Evolutionary conservation across 1,284 basidiomycete genomes (phyloP), one percentile per base, ranked within the genome.

Genomic region (Moniliophthora roreri): DNA sequence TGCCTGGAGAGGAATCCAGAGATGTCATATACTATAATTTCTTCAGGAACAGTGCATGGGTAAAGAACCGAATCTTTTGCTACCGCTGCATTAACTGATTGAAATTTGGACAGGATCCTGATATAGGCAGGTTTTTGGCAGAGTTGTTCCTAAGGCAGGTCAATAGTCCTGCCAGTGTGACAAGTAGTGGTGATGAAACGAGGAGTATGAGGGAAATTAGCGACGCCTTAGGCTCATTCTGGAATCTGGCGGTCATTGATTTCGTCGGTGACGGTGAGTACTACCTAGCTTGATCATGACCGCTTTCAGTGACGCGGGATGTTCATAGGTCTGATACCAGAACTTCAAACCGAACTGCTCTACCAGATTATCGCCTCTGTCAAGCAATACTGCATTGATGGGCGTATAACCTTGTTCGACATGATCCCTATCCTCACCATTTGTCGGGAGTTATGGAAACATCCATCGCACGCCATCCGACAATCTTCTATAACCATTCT

Each of bases 191-290:
- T 32, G 28, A 11, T 11, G 28, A 11, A 32, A 11, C 7, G 7
- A 11, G 28, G 6, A 11, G 11, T 11, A 32, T 11, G 11, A 32
- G 40, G 24, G 39, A 32, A 11, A 34, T 51, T 8, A 38, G n/a
- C 15, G 51, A 53, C 41, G 40, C 50, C 5, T 41, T 52, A 16
- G 50, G 44, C 9, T 56, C 55, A 15, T 56, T 56, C 24, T 56
- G 51, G 51, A 50, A 53, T 21, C 18, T 56, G 32, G 55, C 51
- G 6, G 28, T 45, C 16, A 26, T 56, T 1, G 51, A 56, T 50
- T 50, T 56, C 28, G 32, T 56, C 35, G 55, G 51, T n/a, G 55
- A 56, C 38, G 55, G 55, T 56, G 21, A 49, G 55, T 26, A 20
- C 8, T 44, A 26, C 24, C 21, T 24, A 20, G 16, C n/a, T 3